Percentiles rank a stretch among this genome's conserved stretches.
Evolutionary conservation across 164 flowering plant species (phyloP).

Genomic region (Santalum album): DNA sequence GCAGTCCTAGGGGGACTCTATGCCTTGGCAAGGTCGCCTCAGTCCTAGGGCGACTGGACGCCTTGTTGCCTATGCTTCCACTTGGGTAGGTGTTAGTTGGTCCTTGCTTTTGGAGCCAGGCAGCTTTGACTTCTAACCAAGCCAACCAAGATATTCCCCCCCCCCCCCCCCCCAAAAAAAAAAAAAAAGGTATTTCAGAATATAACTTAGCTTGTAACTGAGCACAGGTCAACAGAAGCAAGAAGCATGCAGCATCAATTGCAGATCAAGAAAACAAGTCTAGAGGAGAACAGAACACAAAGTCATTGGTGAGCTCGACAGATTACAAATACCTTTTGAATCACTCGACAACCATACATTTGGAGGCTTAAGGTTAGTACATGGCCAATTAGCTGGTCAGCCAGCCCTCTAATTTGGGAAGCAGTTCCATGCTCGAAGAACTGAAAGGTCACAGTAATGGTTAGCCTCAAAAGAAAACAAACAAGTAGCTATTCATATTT

Average conservation of each 20-base stretch:
- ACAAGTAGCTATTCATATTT: not conserved
- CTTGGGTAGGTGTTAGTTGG: not conserved
- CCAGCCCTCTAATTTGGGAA: constrained; percentile 67
- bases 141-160: not conserved
- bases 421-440: constrained; percentile 83
- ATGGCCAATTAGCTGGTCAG: constrained; percentile 60
- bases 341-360: constrained; percentile 92
- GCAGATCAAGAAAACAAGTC: not conserved
- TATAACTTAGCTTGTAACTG: not conserved
- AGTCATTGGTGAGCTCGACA: not conserved
- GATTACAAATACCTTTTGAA: constrained; percentile 54
- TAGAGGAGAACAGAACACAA: not conserved
- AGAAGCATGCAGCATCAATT: not conserved
- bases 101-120: not conserved
- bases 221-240: not conserved
- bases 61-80: too few relatives aligned
- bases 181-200: not conserved
- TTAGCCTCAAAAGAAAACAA: not conserved
- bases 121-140: not conserved
- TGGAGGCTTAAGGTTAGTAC: constrained; percentile 77
- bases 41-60: too few relatives aligned
- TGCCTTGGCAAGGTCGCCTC: too few relatives aligned
- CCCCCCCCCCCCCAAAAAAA: too few relatives aligned
- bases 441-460: constrained; percentile 23
- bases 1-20: too few relatives aligned